Conservation (phyloP, 179 eudicot species). For the Camellia oleifera region DNA sequence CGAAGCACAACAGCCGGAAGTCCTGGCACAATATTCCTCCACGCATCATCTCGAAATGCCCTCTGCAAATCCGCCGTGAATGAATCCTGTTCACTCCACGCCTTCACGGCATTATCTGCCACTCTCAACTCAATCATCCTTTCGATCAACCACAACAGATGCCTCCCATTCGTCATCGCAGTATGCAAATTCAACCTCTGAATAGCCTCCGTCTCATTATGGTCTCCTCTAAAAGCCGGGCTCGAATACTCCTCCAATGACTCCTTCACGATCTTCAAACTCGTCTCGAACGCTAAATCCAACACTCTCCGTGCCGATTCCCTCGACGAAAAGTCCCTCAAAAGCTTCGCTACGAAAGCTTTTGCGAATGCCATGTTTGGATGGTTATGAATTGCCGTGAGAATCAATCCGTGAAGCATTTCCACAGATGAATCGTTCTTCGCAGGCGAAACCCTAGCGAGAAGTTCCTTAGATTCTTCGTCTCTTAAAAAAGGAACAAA, state of each 20-base stretch:
- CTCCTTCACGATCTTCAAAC: constrained; percentile 67
- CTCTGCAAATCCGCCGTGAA: constrained; percentile 79
- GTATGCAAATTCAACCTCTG: constrained; percentile 83
- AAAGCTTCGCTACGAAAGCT: constrained; percentile 76
- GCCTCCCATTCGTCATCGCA: constrained; percentile 70
- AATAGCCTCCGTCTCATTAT: constrained; percentile 80
- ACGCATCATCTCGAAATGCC: constrained; percentile 81
- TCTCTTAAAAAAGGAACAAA: constrained; percentile 61
- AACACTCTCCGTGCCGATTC: constrained; percentile 63
- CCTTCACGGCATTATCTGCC: constrained; percentile 73
- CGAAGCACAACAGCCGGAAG: constrained; percentile 70
- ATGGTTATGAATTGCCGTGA: constrained; percentile 64
- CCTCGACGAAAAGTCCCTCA: constrained; percentile 68
- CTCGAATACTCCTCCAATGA: constrained; percentile 89
- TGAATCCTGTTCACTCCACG: constrained; percentile 76
- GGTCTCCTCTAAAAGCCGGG: constrained; percentile 76
- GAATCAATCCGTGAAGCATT: constrained; percentile 67
- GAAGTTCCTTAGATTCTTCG: constrained; percentile 58
- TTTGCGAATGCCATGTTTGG: constrained; percentile 77
- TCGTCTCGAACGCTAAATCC: constrained; percentile 55
- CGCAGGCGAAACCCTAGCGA: constrained; percentile 63
- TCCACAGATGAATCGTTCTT: constrained; percentile 45
- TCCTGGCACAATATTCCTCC: constrained; percentile 86
- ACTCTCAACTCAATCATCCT: constrained; percentile 94
- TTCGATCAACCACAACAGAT: constrained; percentile 86